These are phyloP conservation scores for Carex arenaria DNA, from an alignment of 202 grass and related monocot genomes.

Conservation along the genomic window DNA sequence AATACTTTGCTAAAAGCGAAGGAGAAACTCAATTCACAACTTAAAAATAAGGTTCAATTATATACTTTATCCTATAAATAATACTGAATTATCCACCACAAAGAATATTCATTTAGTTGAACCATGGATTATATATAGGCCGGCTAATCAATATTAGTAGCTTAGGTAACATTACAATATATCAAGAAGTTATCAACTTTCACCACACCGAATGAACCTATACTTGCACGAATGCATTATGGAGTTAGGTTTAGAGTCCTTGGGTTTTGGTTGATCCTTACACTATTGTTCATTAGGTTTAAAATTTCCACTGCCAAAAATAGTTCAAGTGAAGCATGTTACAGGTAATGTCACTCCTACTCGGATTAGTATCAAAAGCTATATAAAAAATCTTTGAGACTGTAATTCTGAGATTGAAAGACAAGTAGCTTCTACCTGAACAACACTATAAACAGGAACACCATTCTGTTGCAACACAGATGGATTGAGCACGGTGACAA, in stretches of 20 bases:
- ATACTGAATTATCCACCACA: background rate
- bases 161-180: background rate
- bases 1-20: background rate
- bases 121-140: background rate
- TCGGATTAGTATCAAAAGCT: background rate
- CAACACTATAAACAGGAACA: constrained; percentile 82
- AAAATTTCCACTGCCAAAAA: background rate
- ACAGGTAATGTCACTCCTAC: background rate
- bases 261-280: background rate
- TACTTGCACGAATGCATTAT: background rate
- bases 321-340: constrained; percentile 4
- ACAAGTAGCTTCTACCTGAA: constrained; percentile 50
- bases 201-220: background rate
- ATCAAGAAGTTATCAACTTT: background rate
- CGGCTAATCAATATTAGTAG: background rate
- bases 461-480: constrained; percentile 65
- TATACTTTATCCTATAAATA: background rate
- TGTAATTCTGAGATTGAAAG: background rate
- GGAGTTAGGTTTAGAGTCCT: background rate
- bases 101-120: background rate
- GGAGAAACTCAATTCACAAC: background rate
- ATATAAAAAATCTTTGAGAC: constrained; percentile 4
- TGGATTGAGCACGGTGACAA: constrained; percentile 94
- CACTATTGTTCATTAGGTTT: background rate
- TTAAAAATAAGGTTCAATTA: background rate